Conservation (phyloP, 2,329 filamentous ascomycete genomes). For the Pseudocercospora vitis region DNA sequence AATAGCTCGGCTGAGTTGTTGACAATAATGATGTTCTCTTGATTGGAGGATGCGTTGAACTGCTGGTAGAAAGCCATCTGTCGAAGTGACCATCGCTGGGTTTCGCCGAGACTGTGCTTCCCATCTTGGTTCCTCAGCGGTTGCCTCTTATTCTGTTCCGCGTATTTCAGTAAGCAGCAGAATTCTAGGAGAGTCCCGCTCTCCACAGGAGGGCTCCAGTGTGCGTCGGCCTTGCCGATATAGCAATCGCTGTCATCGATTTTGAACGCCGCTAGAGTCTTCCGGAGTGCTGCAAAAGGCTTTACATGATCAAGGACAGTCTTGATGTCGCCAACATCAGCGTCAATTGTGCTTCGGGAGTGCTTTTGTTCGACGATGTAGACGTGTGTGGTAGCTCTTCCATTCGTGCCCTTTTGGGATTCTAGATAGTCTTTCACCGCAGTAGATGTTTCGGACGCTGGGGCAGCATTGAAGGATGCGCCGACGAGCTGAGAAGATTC, state of each 20-base stretch:
- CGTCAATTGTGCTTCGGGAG: constrained; percentile 5
- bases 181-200: constrained; percentile 2
- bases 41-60: background rate
- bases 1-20: constrained; percentile 6
- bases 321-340: background rate
- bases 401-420: background rate
- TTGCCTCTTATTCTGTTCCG: constrained; percentile 7
- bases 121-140: background rate
- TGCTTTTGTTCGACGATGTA: constrained; percentile 11
- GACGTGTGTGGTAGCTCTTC: background rate
- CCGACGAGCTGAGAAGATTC: background rate
- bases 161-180: constrained; percentile 14
- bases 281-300: constrained; percentile 10
- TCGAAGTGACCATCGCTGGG: constrained; percentile 12
- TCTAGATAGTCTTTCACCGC: constrained; percentile 1
- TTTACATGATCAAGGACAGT: constrained; percentile 6
- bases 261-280: constrained; percentile 12
- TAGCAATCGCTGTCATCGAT: constrained; percentile 13
- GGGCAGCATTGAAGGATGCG: constrained; percentile 5
- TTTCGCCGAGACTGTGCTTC: background rate
- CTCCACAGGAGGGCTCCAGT: background rate
- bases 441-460: background rate
- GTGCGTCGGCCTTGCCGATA: constrained; percentile 6
- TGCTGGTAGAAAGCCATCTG: constrained; percentile 17
- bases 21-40: constrained; percentile 8